These are phyloP conservation scores for Cyberlindnera maclurae DNA, from an alignment of 805 yeast species.

Conservation along the genomic window DNA sequence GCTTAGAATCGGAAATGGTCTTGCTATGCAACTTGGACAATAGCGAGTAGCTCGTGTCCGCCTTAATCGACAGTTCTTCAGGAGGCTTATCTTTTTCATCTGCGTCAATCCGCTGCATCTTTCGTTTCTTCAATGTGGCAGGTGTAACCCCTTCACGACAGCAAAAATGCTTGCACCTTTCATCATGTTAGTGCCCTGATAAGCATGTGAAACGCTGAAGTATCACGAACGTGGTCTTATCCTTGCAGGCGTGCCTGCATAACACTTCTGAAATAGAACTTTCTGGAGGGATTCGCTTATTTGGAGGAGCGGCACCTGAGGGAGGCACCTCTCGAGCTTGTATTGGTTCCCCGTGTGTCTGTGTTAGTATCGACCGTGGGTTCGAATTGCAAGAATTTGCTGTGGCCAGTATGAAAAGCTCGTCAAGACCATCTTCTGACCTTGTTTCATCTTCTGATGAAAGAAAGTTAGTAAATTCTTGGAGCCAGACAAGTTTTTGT, in stretches of 20 bases:
- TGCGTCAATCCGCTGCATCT: neutral
- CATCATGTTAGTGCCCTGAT: slow-evolving; percentile 1
- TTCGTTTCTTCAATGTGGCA: slow-evolving; percentile 3
- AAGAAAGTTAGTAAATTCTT: slow-evolving; percentile 7
- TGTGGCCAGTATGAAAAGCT: slow-evolving; percentile 21
- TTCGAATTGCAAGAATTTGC: neutral
- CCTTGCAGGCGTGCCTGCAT: slow-evolving; percentile 39
- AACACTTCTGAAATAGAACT: too few species aligned
- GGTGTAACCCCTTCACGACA: slow-evolving; percentile 38
- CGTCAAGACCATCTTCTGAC: slow-evolving; percentile 25
- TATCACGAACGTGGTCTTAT: slow-evolving; percentile 19
- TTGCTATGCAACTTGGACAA: slow-evolving; percentile 6
- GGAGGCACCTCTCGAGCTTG: too few species aligned
- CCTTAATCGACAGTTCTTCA: neutral
- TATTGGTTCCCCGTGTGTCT: too few species aligned
- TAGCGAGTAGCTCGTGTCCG: slow-evolving; percentile 3
- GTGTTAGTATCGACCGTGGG: too few species aligned
- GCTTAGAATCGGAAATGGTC: too few species aligned
- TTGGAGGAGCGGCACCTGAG: too few species aligned
- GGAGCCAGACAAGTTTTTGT: neutral
- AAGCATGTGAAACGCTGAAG: too few species aligned
- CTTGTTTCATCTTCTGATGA: slow-evolving; percentile 15
- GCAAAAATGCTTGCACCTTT: slow-evolving; percentile 39
- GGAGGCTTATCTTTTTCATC: neutral
- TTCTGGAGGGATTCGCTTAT: too few species aligned